Percentiles rank a stretch among this genome's conserved stretches.
Conservation (phyloP, 148 eudicot species). For the Chenopodium berlandieri region DNA sequence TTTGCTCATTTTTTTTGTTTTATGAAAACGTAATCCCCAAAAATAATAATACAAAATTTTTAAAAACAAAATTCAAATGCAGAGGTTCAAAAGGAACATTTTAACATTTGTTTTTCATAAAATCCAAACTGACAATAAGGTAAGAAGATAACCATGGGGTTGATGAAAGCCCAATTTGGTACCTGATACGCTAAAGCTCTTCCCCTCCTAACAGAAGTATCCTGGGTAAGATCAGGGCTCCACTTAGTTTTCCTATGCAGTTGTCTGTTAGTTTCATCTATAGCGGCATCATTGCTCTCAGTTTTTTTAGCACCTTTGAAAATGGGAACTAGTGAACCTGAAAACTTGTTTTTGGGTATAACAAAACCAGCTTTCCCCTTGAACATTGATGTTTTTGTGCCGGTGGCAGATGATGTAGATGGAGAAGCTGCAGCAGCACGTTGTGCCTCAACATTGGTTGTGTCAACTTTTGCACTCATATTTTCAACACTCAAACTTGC, state of each 20-base stretch:
- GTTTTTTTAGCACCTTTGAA: slow-evolving; percentile 60
- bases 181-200: slow-evolving; percentile 96
- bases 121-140: not conserved
- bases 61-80: not conserved
- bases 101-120: not conserved
- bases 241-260: slow-evolving; percentile 85
- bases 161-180: slow-evolving; percentile 16
- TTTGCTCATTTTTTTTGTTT: not conserved
- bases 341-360: slow-evolving; percentile 90
- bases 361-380: slow-evolving; percentile 81
- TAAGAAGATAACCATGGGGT: not conserved
- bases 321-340: slow-evolving; percentile 84
- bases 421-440: slow-evolving; percentile 30
- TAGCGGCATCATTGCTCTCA: slow-evolving; percentile 42
- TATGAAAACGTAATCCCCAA: not conserved
- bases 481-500: slow-evolving; percentile 19
- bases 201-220: slow-evolving; percentile 66
- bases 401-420: slow-evolving; percentile 43
- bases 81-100: not conserved
- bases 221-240: slow-evolving; percentile 83
- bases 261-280: slow-evolving; percentile 54
- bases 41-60: not conserved
- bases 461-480: slow-evolving; percentile 51
- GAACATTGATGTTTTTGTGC: slow-evolving; percentile 62
- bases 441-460: slow-evolving; percentile 26